Conservation (phyloP, 129 eudicot genomes). For the Saposhnikovia divaricata region DNA sequence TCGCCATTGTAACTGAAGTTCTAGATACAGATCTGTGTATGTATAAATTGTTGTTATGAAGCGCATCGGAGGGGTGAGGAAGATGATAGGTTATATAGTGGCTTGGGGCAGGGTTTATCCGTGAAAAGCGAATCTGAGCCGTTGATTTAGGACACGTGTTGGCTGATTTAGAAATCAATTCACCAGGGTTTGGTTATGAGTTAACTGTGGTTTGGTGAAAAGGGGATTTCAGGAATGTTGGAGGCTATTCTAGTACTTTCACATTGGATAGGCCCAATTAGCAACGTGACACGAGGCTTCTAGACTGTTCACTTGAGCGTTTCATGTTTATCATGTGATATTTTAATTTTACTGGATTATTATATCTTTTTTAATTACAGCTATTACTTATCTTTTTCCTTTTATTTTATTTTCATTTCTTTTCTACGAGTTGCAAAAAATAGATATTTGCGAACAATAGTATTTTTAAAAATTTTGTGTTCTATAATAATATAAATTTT, state of each 20-base stretch:
- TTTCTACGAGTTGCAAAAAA: too few species aligned
- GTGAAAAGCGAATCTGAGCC: slow-evolving; percentile 16
- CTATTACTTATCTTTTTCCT: too few species aligned
- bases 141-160: slow-evolving; percentile 33
- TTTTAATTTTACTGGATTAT: too few species aligned
- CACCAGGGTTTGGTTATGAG: slow-evolving; percentile 20
- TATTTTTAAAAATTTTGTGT: too few species aligned
- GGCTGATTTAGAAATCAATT: not conserved
- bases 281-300: not conserved
- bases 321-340: not conserved
- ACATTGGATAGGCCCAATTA: not conserved
- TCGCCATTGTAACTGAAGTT: slow-evolving; percentile 24
- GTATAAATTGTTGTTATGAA: not conserved
- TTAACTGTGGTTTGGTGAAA: not conserved
- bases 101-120: slow-evolving; percentile 4
- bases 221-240: not conserved
- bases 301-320: not conserved
- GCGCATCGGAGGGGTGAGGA: slow-evolving; percentile 16
- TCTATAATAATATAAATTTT: too few species aligned
- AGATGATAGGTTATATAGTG: slow-evolving; percentile 18
- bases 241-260: not conserved
- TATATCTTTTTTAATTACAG: too few species aligned
- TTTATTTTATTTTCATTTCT: too few species aligned
- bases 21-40: not conserved
- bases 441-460: too few species aligned